phyloP scores from a whole-genome alignment of 306 rosid species.

The Hylodesmum podocarpum region DNA sequence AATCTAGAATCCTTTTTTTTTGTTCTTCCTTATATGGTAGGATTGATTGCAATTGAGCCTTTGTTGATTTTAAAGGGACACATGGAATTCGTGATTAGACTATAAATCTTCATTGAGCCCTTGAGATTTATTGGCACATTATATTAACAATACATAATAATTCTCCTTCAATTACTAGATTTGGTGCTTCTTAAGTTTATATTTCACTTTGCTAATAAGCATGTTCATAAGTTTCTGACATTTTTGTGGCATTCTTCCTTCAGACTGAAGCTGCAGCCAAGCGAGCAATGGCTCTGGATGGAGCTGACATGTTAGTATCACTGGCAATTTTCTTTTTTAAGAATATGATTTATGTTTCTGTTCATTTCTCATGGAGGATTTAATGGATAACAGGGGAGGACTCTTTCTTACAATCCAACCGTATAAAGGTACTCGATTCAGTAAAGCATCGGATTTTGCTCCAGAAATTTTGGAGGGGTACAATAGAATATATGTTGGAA shows the following conservation, averaged over 20 bases:
- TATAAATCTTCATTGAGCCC: background rate
- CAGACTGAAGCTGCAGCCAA: slow-evolving; percentile 96
- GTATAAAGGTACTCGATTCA: slow-evolving; percentile 50
- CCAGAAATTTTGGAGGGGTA: slow-evolving; percentile 78
- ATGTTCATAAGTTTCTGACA: slow-evolving; percentile 8
- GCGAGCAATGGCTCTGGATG: slow-evolving; percentile 88
- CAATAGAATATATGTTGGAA: slow-evolving; percentile 84
- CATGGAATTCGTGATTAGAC: background rate
- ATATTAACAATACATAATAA: background rate
- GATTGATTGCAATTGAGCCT: slow-evolving; percentile 3
- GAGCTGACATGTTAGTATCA: slow-evolving; percentile 87
- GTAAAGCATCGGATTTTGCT: slow-evolving; percentile 63
- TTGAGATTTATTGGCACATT: background rate
- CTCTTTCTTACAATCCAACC: slow-evolving; percentile 81
- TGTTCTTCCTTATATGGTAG: background rate
- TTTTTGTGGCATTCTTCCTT: slow-evolving; percentile 20
- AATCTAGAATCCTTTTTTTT: slow-evolving; percentile 8
- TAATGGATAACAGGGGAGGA: slow-evolving; percentile 75
- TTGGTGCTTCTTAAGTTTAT: slow-evolving; percentile 1
- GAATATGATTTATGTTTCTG: slow-evolving; percentile 16
- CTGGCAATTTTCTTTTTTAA: slow-evolving; percentile 2
- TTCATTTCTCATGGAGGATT: slow-evolving; percentile 21
- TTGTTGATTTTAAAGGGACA: background rate
- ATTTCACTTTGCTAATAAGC: background rate
- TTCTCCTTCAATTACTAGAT: background rate